Evolutionary conservation across 2,329 filamentous ascomycete genomes (phyloP), one percentile per base, ranked within the genome.

Genomic region (Westerdykella aurantiaca): DNA sequence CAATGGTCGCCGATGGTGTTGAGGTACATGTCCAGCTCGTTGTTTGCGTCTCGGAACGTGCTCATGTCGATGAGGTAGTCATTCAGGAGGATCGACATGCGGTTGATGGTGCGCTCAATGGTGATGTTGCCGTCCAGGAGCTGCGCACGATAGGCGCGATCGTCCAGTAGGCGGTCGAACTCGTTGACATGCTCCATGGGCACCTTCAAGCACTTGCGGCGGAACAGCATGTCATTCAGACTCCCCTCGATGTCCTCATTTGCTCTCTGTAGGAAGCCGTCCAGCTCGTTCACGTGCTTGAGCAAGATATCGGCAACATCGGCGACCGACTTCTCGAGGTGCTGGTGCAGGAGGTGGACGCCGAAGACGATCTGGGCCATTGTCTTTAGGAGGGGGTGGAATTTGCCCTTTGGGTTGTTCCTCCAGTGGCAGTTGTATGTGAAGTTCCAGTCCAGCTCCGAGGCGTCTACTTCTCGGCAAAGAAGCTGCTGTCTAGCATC

Each of bases 281-380:
- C 93, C 23, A 97, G 81, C 66, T 97, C 91, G 60, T 95, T 87
- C 48, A 97, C 93, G 66, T 97, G 91, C 12, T 81, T 82, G 61
- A 96, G 88, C 44, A 97, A 75, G 42, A 97, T 97, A 51, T 78
- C 82, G 50, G 95, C 83, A 11, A 96, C 91, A 63, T 95, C 87
- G 29, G 82, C 77, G 53, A 95, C 86, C 54, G 88, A 94, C 67
- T 91, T 95, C 42, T 93, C 90, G 64, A 94, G 80, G 48, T 83
- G 82, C 58, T 90, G 83, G 43, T 94, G 80, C 45, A 97, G 71
- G 37, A 97, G 74, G 65, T 96, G 90, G 31, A 97, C 83, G 16
- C 93, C 91, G 66, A 97, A 97, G 1, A 88, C 85, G 55, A 97
- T 90, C 68, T 97, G 91, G 13, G 91, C 83, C 61, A 94, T 80